Evolutionary conservation across 192 early-diverging fungal genomes (phyloP).

Genomic region (Geranomyces variabilis): DNA sequence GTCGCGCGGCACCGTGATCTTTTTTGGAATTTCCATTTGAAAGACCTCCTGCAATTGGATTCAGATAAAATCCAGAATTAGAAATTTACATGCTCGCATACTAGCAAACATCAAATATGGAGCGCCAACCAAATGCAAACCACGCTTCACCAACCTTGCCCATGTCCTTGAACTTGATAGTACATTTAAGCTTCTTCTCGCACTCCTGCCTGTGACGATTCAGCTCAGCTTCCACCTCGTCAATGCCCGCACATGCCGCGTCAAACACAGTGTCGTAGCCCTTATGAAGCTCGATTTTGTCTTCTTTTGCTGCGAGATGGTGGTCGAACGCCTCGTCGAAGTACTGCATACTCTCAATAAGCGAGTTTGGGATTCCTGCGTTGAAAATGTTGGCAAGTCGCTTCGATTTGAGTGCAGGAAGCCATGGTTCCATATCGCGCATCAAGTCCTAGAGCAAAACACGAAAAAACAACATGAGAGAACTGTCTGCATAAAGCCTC

Average conservation of each 20-base stretch:
- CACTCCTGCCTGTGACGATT: constrained; percentile 68
- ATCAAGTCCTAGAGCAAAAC: constrained; percentile 9
- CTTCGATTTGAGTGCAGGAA: constrained; percentile 9
- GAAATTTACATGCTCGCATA: too few species aligned
- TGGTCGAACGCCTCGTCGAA: constrained; percentile 79
- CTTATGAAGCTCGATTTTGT: constrained; percentile 37
- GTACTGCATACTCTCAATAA: constrained; percentile 67
- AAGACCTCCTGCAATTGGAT: constrained; percentile 68
- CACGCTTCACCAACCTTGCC: constrained; percentile 77
- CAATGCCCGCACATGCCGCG: constrained; percentile 56
- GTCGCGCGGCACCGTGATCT: constrained; percentile 70
- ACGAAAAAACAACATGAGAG: too few species aligned
- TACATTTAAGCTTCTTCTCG: constrained; percentile 61
- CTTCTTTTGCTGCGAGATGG: constrained; percentile 49
- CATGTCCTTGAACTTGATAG: constrained; percentile 81
- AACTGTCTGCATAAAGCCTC: background rate
- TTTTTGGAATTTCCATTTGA: constrained; percentile 86
- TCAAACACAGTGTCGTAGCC: constrained; percentile 86
- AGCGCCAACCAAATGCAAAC: too few species aligned
- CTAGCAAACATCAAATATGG: too few species aligned
- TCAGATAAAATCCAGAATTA: background rate
- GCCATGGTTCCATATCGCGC: constrained; percentile 18
- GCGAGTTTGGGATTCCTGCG: constrained; percentile 51
- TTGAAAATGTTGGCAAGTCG: constrained; percentile 55
- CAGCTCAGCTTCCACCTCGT: constrained; percentile 68